Evolutionary conservation across 345 rosid genomes (phyloP), one percentile per base, ranked within the genome.

Genomic region (Leavenworthia alabamica): DNA sequence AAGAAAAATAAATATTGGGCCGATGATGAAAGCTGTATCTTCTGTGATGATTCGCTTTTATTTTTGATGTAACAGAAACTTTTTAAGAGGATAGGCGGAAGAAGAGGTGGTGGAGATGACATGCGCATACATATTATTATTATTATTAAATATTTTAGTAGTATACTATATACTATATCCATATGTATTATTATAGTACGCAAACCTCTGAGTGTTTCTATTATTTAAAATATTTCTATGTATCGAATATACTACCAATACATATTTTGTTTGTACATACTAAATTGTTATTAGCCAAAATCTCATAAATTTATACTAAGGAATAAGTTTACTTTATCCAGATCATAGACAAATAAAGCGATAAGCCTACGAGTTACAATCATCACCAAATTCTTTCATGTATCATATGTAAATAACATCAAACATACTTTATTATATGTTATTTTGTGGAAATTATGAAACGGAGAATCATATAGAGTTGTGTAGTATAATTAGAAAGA

Each of bases 61-160:
- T 20, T 44, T 44, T 45, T 48, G 24, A 57, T 64, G 65, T 47
- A 71, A 56, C 70, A 71, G 36, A 64, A 42, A 64, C 47, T 43
- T 57, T 56, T 56, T 5, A 71, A 71, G 65, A 35, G 52, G 70
- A 64, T 63, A 63, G 70, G 75, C 60, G 60, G 65, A 64, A 24
- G 60, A 57, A 64, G 75, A 71, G 75, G 75, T 71, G 75, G 75
- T 71, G 75, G 71, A 64, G 75, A 64, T 71, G 75, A 71, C 71
- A 71, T 64, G 70, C 70, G 66, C 66, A 64, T 9, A 31, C 3
- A 2, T 1, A 5, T 49, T 7, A 17, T 4, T 31, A 1, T 53
- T 17, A 37, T 17, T 22, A 11, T 20, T 20, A 1, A 20, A 20
- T 20, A 20, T 20, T 20, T n/a, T n/a, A n/a, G n/a, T n/a, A n/a